Evolutionary conservation across 2,329 filamentous ascomycete species (phyloP), one percentile per base, ranked within the genome.

Genomic region (Graphilbum sp.): DNA sequence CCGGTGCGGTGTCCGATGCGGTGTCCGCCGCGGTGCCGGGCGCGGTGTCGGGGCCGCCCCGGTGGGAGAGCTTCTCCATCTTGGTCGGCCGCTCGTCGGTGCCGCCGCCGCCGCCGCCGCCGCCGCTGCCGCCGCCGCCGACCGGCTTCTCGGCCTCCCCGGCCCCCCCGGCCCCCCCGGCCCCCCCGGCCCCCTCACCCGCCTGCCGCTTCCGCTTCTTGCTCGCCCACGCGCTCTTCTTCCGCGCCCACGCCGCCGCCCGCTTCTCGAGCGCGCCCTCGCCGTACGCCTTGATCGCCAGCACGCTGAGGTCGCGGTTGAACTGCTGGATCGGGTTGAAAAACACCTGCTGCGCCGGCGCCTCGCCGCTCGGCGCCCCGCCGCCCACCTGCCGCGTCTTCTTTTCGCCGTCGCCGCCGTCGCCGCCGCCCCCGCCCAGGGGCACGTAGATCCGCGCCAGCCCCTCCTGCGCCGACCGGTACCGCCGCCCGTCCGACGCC

Each of bases 251-350:
- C 24, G 65, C 64, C 15, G 67, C 62, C 36, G 61, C 67, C 50
- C 68, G 74, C 42, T 62, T 64, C 40, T 54, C 43, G 39, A 53
- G 56, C 43, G 58, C 43, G 24, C 84, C 75, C 47, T 90, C 76
- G 1, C 83, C 84, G 54, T 88, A 94, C 0, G 82, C 81, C 52
- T 83, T 84, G 56, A 98, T 94, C 1, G 85, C 85, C 13, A 98
- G 69, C 20, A 95, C 84, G 43, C 85, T 95, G 46, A 98, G 60
- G 54, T 98, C 90, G 34, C 92, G 80, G 58, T 98, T 98, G 66
- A 96, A 98, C 54, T 98, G 90, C 55, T 98, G 90, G 39, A 98
- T 95, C 0, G 90, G 88, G 50, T 98, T 98, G 68, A 98, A 98
- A 54, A 98, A 98, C 40, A 98, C 92, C 50, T 88, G 80, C 48